These are phyloP conservation scores for Psilocybe sp. DNA, from an alignment of 768 basidiomycete species.

Conservation along the genomic window DNA sequence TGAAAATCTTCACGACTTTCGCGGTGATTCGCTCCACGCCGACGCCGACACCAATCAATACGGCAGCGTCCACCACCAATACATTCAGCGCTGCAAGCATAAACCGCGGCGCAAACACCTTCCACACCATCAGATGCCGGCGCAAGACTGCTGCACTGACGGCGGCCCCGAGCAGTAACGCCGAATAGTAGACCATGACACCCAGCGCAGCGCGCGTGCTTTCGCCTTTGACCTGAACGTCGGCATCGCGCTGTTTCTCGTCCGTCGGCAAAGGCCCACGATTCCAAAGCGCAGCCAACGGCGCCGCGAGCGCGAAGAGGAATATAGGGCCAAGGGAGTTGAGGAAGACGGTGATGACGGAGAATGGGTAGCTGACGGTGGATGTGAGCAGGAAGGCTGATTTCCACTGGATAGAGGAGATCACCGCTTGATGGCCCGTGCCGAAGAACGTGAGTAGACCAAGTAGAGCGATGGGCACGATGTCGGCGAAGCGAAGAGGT, in stretches of 20 bases:
- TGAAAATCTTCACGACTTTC: constrained; percentile 12
- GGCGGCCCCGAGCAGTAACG: constrained; percentile 66
- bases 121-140: constrained; percentile 97
- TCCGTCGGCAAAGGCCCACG: constrained; percentile 52
- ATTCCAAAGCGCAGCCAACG: constrained; percentile 83
- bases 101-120: constrained; percentile 95
- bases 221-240: constrained; percentile 33
- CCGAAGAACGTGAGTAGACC: constrained; percentile 76
- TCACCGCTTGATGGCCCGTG: constrained; percentile 89
- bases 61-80: constrained; percentile 66
- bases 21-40: constrained; percentile 47
- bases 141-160: constrained; percentile 72
- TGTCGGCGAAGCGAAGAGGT: constrained; percentile 57
- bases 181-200: constrained; percentile 66
- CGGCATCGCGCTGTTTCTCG: constrained; percentile 16
- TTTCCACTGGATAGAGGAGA: constrained; percentile 95
- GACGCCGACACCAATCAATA: constrained; percentile 59
- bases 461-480: constrained; percentile 72
- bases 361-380: constrained; percentile 66
- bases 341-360: constrained; percentile 67
- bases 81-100: constrained; percentile 73
- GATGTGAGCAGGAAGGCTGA: constrained; percentile 80
- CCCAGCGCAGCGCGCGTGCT: constrained; percentile 56
- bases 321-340: constrained; percentile 79
- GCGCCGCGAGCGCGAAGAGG: constrained; percentile 61